These are phyloP conservation scores for Pichia sp. DNA, from an alignment of 1,139 yeast genomes.

Conservation along the genomic window DNA sequence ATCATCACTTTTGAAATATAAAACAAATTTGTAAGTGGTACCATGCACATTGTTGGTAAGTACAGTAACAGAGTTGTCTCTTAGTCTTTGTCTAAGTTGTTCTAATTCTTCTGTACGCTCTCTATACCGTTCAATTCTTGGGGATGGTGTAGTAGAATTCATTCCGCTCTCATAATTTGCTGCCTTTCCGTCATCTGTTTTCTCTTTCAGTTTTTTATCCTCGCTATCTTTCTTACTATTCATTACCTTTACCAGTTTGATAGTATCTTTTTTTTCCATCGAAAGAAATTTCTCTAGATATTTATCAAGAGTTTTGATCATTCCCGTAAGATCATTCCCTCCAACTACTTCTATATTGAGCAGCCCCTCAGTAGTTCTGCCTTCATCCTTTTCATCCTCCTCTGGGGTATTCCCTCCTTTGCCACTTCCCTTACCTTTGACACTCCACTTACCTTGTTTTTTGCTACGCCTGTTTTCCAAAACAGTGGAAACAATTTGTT, in stretches of 20 bases:
- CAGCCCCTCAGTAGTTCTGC: conserved; percentile 12
- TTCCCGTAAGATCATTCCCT: conserved; percentile 48
- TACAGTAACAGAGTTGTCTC: conserved; percentile 19
- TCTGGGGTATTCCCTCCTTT: background rate
- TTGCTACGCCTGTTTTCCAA: conserved; percentile 24
- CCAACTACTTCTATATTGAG: conserved; percentile 32
- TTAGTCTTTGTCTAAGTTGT: conserved; percentile 27
- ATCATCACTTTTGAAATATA: conserved; percentile 26
- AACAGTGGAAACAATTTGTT: conserved; percentile 43
- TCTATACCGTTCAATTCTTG: background rate
- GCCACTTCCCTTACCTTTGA: conserved; percentile 13
- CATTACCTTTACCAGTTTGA: conserved; percentile 43
- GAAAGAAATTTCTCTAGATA: conserved; percentile 55
- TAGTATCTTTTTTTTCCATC: conserved; percentile 53
- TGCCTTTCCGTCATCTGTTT: conserved; percentile 14
- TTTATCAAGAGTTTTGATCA: conserved; percentile 52
- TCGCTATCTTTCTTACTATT: conserved; percentile 16
- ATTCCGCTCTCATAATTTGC: background rate
- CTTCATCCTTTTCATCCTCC: conserved; percentile 15
- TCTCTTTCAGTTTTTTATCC: background rate
- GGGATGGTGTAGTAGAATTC: background rate
- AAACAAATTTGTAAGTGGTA: conserved; percentile 26
- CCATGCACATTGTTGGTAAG: conserved; percentile 29
- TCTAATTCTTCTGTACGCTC: conserved; percentile 25
- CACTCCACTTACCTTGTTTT: conserved; percentile 6